Base-by-base conservation (phyloP, 768 basidiomycete genomes). In the Lactifluus volemus region DNA sequence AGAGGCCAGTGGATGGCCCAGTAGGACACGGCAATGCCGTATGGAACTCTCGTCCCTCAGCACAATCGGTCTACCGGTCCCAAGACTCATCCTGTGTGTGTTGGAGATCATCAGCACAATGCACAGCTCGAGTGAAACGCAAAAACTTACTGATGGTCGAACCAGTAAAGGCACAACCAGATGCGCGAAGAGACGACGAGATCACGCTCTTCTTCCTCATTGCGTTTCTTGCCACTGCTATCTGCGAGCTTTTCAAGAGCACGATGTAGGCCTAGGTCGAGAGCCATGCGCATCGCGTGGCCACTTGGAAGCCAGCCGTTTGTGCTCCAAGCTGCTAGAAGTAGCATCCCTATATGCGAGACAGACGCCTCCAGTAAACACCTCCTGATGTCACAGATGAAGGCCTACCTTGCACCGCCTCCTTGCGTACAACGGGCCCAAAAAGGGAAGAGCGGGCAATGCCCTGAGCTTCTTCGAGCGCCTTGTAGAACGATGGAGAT, bases 231-330 rank as follows among this genome's bases (percentile, higher is more conserved):
- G 53, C 73, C 81, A 48, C 72, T 78, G 38, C 83, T 82, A 54
- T 95, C 90, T 1, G 88, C 89, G 9, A 98, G 80, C 71, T 92
- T 96, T 70, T 96, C 93, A 48, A 97, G 73, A 10, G 95, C 95
- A 48, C 90, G 86, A 71, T 98, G 92, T 21, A 98, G 79, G 36
- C 94, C 92, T 55, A 98, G 85, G 70, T 97, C 94, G 55, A 96
- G 76, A 21, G 92, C 93, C 92, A 96, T 96, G 55, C 95, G 84
- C 84, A 97, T 86, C 6, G 95, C 95, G 69, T 98, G 95, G 3
- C 95, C 95, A 67, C 89, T 89, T 9, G 94, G 92, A 49, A 98
- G 79, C 92, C 92, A 98, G 0, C 92, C 93, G 64, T 93, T 92
- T 41, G 92, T 91, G 69, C 87, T 90, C 91, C 92, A 96, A 5